Conservation (phyloP, 495 filamentous ascomycete genomes). For the Aspergillus hancockii region DNA sequence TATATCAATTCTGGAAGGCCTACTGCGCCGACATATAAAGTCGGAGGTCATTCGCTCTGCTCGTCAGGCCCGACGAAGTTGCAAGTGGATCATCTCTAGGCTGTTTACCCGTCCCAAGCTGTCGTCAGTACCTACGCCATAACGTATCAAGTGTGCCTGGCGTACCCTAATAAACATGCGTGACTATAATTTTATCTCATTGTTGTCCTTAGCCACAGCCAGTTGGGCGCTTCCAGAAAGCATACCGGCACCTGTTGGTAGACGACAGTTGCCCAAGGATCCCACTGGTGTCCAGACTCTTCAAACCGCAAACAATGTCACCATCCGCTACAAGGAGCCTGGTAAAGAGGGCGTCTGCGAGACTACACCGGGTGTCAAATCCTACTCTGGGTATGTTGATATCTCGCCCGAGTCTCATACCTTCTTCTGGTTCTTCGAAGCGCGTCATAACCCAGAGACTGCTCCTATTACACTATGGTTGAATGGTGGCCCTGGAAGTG, state of each 20-base stretch:
- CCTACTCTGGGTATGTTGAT: slow-evolving; percentile 50
- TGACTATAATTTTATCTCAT: slow-evolving; percentile 21
- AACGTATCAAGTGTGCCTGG: neutral
- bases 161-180: slow-evolving; percentile 26
- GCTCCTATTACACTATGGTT: slow-evolving; percentile 54
- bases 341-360: slow-evolving; percentile 48
- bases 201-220: slow-evolving; percentile 29
- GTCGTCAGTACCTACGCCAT: neutral
- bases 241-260: slow-evolving; percentile 20
- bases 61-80: neutral
- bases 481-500: slow-evolving; percentile 57
- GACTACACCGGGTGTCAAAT: slow-evolving; percentile 50
- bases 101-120: neutral
- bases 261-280: slow-evolving; percentile 47
- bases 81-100: neutral
- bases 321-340: slow-evolving; percentile 44
- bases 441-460: slow-evolving; percentile 48
- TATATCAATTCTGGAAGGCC: neutral
- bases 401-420: slow-evolving; percentile 44
- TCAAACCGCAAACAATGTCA: slow-evolving; percentile 56
- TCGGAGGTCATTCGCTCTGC: neutral
- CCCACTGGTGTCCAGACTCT: slow-evolving; percentile 58
- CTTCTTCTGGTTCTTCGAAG: slow-evolving; percentile 56
- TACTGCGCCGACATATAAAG: neutral
- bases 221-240: slow-evolving; percentile 17